Percentiles rank a stretch among this genome's conserved stretches.
phyloP scores from a whole-genome alignment of 1,284 basidiomycete genomes.

The Ceratobasidium sp. region DNA sequence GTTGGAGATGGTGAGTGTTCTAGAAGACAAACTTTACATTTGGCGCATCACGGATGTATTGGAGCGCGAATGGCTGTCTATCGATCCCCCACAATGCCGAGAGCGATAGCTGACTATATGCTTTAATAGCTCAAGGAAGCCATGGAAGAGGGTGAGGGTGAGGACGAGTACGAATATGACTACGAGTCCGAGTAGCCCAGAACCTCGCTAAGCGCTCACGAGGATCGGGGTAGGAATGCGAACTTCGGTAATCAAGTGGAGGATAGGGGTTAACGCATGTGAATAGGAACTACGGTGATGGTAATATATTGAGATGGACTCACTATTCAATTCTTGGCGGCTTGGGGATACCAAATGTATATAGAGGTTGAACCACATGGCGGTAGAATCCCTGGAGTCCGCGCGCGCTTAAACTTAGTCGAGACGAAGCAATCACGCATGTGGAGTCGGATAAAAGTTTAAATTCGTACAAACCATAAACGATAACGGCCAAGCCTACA shows the following conservation, averaged over 20 bases:
- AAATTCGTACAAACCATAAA: background rate
- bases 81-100: background rate
- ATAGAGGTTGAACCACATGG: no score
- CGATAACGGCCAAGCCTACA: background rate
- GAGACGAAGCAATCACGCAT: background rate
- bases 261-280: slow-evolving; percentile 7
- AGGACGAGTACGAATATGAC: slow-evolving; percentile 50
- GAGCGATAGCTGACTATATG: slow-evolving; percentile 1
- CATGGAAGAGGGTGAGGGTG: slow-evolving; percentile 70
- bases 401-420: background rate
- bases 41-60: background rate
- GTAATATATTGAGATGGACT: background rate
- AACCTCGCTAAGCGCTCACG: no score
- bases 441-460: no score
- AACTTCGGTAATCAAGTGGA: background rate
- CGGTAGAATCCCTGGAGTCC: no score
- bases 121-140: slow-evolving; percentile 70
- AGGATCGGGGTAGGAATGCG: no score
- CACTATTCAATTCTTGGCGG: no score
- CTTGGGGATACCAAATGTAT: no score
- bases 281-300: background rate
- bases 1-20: slow-evolving; percentile 76
- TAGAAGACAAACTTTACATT: slow-evolving; percentile 9
- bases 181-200: slow-evolving; percentile 29
- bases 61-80: background rate